Evolutionary conservation across 169 alveolate genomes (phyloP).

Genomic region (Eimeria maxima): DNA sequence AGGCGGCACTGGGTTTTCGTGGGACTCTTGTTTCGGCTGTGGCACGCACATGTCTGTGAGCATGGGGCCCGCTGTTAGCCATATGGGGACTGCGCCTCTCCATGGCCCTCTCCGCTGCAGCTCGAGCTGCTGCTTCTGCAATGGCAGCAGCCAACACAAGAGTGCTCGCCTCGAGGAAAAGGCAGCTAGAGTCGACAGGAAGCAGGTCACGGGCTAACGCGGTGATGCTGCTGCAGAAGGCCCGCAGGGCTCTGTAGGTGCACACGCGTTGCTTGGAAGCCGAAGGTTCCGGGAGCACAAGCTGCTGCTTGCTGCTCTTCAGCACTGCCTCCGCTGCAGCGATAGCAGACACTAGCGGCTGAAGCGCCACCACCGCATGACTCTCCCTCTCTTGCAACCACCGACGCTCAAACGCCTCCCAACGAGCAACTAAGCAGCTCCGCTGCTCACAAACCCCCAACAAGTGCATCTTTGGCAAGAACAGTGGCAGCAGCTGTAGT

Average conservation of each 20-base stretch:
- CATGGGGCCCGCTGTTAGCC: background rate
- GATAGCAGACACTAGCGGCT: constrained; percentile 45
- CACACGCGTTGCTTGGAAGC: constrained; percentile 46
- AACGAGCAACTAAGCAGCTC: constrained; percentile 47
- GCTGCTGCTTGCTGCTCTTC: constrained; percentile 64
- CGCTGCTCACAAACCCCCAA: constrained; percentile 11
- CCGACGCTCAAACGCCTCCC: constrained; percentile 67
- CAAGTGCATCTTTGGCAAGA: background rate
- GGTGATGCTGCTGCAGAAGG: constrained; percentile 49
- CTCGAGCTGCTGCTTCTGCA: constrained; percentile 37
- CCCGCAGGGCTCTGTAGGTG: constrained; percentile 61
- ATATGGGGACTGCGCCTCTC: constrained; percentile 29
- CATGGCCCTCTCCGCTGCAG: constrained; percentile 51
- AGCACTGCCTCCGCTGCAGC: constrained; percentile 56
- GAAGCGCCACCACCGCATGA: constrained; percentile 58
- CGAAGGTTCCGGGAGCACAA: constrained; percentile 59
- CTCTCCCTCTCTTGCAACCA: constrained; percentile 65
- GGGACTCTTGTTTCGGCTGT: background rate
- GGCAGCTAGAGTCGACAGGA: constrained; percentile 46
- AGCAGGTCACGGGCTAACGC: constrained; percentile 12
- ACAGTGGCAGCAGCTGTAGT: background rate
- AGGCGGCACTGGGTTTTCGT: background rate
- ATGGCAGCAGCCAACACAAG: constrained; percentile 62
- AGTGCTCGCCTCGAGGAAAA: constrained; percentile 60
- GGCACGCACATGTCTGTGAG: background rate